These are phyloP conservation scores for Metschnikowia borealis DNA, from an alignment of 805 yeast species.

Conservation along the genomic window DNA sequence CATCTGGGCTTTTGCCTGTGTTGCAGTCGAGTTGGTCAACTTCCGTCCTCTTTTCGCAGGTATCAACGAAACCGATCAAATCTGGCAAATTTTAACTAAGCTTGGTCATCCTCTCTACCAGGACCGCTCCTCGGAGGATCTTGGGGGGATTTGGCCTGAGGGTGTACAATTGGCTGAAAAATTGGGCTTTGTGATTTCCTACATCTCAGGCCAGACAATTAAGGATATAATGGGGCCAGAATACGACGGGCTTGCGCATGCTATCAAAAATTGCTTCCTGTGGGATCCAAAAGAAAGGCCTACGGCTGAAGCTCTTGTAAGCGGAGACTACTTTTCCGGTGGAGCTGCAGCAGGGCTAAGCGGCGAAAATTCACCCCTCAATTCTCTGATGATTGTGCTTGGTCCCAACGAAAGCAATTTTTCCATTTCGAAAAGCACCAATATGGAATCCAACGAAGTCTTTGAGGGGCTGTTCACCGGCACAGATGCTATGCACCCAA, in stretches of 20 bases:
- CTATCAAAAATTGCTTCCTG: constrained; percentile 48
- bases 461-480: not conserved
- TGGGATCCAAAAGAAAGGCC: constrained; percentile 80
- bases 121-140: constrained; percentile 16
- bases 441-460: not conserved
- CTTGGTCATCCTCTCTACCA: constrained; percentile 67
- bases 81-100: constrained; percentile 58
- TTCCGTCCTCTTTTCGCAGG: constrained; percentile 86
- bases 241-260: constrained; percentile 37
- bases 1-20: constrained; percentile 84
- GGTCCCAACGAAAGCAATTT: not conserved
- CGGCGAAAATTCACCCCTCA: not conserved
- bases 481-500: not conserved
- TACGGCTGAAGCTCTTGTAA: constrained; percentile 44
- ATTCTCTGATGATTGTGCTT: constrained; percentile 3
- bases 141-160: constrained; percentile 75
- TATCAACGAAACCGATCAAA: constrained; percentile 70
- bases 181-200: constrained; percentile 57
- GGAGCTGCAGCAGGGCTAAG: constrained; percentile 21
- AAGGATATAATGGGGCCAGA: constrained; percentile 10
- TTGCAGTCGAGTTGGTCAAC: constrained; percentile 68
- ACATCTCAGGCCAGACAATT: constrained; percentile 43
- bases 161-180: constrained; percentile 50
- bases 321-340: constrained; percentile 53
- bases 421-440: not conserved